These are phyloP conservation scores for Elsinoe necatrix DNA, from an alignment of 2,329 filamentous ascomycete species.

Conservation along the genomic window DNA sequence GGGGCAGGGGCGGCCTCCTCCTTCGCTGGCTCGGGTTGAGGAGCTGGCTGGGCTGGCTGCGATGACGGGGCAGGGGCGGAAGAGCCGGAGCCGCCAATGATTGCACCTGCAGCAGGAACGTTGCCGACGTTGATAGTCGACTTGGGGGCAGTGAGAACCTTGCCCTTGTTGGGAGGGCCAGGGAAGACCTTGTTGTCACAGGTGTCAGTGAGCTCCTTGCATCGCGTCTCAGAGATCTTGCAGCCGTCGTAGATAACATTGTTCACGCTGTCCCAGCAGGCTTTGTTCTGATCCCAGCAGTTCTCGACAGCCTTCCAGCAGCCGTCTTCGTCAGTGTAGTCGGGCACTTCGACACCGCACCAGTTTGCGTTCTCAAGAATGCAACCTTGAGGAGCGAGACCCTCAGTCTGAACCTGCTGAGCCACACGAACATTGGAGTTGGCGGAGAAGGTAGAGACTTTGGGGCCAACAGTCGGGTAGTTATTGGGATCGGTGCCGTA, in stretches of 20 bases:
- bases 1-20: background rate
- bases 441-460: slow-evolving; percentile 41
- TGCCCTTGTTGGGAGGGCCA: slow-evolving; percentile 42
- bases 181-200: slow-evolving; percentile 37
- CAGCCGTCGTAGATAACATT: slow-evolving; percentile 55
- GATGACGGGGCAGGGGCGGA: background rate
- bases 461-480: slow-evolving; percentile 53
- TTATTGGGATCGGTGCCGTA: slow-evolving; percentile 37
- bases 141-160: slow-evolving; percentile 28
- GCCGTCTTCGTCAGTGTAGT: slow-evolving; percentile 43
- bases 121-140: slow-evolving; percentile 11
- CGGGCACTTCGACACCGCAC: slow-evolving; percentile 55
- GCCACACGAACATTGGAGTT: slow-evolving; percentile 20
- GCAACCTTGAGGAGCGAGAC: slow-evolving; percentile 48
- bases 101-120: slow-evolving; percentile 1
- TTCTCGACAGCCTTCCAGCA: slow-evolving; percentile 21
- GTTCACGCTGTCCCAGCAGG: slow-evolving; percentile 52
- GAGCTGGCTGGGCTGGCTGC: background rate
- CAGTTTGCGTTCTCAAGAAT: slow-evolving; percentile 63
- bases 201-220: slow-evolving; percentile 37
- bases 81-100: slow-evolving; percentile 1
- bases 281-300: slow-evolving; percentile 49
- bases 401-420: slow-evolving; percentile 33
- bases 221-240: slow-evolving; percentile 55
- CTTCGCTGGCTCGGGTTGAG: background rate